Base-by-base conservation (phyloP, 164 flowering plant genomes). In the Platanus orientalis region DNA sequence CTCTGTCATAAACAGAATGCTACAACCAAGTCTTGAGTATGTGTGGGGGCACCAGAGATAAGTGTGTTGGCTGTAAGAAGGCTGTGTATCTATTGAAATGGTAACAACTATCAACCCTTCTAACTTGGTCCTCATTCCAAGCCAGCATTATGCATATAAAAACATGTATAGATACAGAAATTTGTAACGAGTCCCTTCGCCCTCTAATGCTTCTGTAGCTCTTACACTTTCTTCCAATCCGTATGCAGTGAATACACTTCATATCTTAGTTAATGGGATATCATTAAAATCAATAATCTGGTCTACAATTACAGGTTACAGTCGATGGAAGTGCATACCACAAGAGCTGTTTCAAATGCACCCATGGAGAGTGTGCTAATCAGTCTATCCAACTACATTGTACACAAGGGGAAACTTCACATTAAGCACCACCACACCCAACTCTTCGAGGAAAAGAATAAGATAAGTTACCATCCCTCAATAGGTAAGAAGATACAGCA, bases 321-420 rank as follows among this genome's bases (percentile, higher is more conserved):
- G 96, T 90, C 60, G 86, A 93, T 65, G 93, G 93, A 57, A 80
- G 75, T 36, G 66, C 84, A 45, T 93, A 93, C 76, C 98, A 93
- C 76, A 87, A 64, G 81, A 78, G 82, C 75, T 93, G 98, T 70
- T 93, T 93, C 87, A 93, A 87, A 68, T 93, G 98, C 79, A 81
- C 72, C 57, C 86, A 82, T 73, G 98, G 98, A 75, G 98, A 96
- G 0, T 93, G 98, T 57, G 75, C 77, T 3, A n/a, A 93, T 93
- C 34, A 93, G 96, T 71, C 94, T 97, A 40, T 90, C 98, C 26
- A 93, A 84, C 78, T 93, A 90, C 75, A 85, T 93, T 54, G 96
- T 96, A 52, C 97, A 90, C 27, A 94, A 93, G 66, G 93, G 94
- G 27, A 82, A 78, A 20, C 88, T 92, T 51, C 89, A 88, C 80